These are phyloP conservation scores for Westerdykella sp. DNA, from an alignment of 2,329 filamentous ascomycete genomes.

Conservation along the genomic window DNA sequence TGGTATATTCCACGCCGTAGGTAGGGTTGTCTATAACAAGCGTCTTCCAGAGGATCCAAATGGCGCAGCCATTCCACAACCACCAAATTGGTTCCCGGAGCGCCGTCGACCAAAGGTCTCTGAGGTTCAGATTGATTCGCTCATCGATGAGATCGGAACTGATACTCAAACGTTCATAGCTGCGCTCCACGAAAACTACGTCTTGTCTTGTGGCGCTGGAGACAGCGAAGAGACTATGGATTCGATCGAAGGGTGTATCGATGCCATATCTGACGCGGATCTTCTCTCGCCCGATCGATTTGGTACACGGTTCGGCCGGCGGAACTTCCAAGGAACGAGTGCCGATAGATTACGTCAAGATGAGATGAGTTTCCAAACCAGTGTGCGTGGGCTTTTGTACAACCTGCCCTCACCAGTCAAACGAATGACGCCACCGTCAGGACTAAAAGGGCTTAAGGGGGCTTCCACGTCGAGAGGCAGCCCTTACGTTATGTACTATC, in stretches of 20 bases:
- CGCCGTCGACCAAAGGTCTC: conserved; percentile 40
- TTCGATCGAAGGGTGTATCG: conserved; percentile 76
- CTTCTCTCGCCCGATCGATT: conserved; percentile 72
- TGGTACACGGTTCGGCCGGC: conserved; percentile 49
- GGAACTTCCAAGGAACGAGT: conserved; percentile 45
- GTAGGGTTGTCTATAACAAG: conserved; percentile 96
- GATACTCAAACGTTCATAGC: conserved; percentile 87
- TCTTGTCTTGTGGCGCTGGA: conserved; percentile 67
- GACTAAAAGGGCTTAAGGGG: conserved; percentile 32
- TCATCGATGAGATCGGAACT: conserved; percentile 91
- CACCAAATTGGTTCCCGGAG: conserved; percentile 43
- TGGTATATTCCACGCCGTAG: conserved; percentile 92
- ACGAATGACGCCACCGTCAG: conserved; percentile 40
- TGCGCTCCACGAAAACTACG: conserved; percentile 89
- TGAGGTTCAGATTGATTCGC: conserved; percentile 51
- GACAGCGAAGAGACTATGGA: conserved; percentile 61
- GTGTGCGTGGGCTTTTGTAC: conserved; percentile 79
- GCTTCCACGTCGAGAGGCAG: conserved; percentile 43
- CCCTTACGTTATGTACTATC: conserved; percentile 87
- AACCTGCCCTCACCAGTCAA: conserved; percentile 81
- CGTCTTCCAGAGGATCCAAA: conserved; percentile 48
- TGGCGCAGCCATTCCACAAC: conserved; percentile 32
- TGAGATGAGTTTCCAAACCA: conserved; percentile 88
- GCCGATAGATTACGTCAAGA: conserved; percentile 79
- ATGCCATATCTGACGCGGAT: conserved; percentile 81